Base-by-base conservation (phyloP, 2,329 filamentous ascomycete species). In the Pleomassaria siparia region DNA sequence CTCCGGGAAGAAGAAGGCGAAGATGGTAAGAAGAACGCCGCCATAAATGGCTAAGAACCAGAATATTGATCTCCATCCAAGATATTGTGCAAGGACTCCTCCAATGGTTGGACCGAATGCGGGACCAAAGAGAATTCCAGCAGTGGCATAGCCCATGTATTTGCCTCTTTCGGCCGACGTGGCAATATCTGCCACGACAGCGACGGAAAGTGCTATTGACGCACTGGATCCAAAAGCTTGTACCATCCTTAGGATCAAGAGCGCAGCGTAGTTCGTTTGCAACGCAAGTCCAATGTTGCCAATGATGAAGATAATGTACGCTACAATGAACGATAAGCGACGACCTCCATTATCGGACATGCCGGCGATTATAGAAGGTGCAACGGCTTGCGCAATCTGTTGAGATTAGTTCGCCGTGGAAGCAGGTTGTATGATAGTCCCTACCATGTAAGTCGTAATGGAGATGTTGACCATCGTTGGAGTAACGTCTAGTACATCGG, bases 371-470 rank as follows among this genome's bases (percentile, higher is more conserved):
- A 79, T 68, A 40, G 75, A 72, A 18, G 76, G 76, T 1, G 75
- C 72, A 9, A 81, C 58, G 2, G 75, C 79, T 70, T 81, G 78
- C 2, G 50, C 30, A 20, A 52, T 49, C 46, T 37, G 20, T 37
- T 22, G 3, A 37, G 12, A 12, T 37, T 15, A 22, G 20, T n/a
- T 7, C 20, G 35, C 7, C 5, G 9, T 24, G 4, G 18, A 4
- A 35, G 6, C 8, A 35, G 16, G n/a, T 11, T 7, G 12, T n/a
- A 35, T 4, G 32, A 6, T n/a, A 35, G 6, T 9, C 12, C n/a
- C 84, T 82, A 71, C 63, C 47, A 78, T 56, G 48, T 77, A 80
- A 1, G 70, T 73, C 1, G 76, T 79, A 8, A 80, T 62, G 0
- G 77, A 78, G 43, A 80, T 54, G 54, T 79, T 77, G 53, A 79